Conservation (phyloP, 805 yeast genomes). For the Candida nemodendra region DNA sequence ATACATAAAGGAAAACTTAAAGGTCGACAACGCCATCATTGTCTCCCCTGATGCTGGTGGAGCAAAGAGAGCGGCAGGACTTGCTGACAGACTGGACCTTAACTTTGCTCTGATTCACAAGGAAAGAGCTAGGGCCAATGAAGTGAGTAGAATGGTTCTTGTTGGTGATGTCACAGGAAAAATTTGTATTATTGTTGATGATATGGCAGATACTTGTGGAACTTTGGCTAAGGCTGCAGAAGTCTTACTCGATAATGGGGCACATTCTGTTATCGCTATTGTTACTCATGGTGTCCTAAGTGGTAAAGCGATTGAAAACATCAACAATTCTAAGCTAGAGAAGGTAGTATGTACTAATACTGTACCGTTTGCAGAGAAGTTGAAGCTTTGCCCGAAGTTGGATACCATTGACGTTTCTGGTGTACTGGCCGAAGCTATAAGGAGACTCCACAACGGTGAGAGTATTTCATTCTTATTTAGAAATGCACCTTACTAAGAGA, state of each 20-base stretch:
- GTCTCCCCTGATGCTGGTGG: constrained; percentile 92
- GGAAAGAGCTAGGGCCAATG: constrained; percentile 81
- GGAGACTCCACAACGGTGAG: constrained; percentile 86
- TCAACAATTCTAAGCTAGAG: constrained; percentile 65
- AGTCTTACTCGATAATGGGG: constrained; percentile 63
- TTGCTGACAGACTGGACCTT: constrained; percentile 76
- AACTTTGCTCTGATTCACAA: constrained; percentile 84
- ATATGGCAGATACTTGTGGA: constrained; percentile 91
- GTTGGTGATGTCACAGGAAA: constrained; percentile 82
- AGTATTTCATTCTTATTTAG: constrained; percentile 77
- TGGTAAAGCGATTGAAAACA: constrained; percentile 69
- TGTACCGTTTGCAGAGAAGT: constrained; percentile 70
- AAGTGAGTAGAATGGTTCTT: constrained; percentile 78
- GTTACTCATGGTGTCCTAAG: constrained; percentile 81
- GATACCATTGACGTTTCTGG: constrained; percentile 71
- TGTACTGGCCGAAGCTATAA: constrained; percentile 75
- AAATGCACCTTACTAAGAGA: constrained; percentile 49
- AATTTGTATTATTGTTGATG: constrained; percentile 77
- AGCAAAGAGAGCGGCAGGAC: constrained; percentile 83
- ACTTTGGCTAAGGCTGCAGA: constrained; percentile 83
- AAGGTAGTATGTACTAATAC: constrained; percentile 79
- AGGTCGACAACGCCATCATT: constrained; percentile 62
- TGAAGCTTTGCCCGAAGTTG: constrained; percentile 56
- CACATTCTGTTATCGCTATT: constrained; percentile 73
- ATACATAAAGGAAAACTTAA: constrained; percentile 63